Evolutionary conservation across 139 green algal genomes (phyloP).

Genomic region (Bryopsis sp.): DNA sequence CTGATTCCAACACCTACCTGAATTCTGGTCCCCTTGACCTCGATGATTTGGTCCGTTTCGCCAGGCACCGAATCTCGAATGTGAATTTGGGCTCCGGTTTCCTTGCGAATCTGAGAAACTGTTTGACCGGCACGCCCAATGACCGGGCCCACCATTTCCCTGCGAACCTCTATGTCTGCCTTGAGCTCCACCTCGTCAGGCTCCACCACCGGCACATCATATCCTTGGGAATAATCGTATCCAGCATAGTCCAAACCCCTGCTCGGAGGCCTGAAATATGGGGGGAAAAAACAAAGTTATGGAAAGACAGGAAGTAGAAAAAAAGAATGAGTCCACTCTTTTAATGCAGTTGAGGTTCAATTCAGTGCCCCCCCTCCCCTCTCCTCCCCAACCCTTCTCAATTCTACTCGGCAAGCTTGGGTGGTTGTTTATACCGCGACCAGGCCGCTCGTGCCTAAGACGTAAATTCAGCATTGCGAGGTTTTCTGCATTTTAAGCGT

Average conservation of each 20-base stretch:
- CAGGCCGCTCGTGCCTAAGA: too few species aligned
- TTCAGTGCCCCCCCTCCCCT: too few species aligned
- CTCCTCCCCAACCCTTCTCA: too few species aligned
- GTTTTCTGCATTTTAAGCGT: too few species aligned
- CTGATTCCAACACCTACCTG: too few species aligned
- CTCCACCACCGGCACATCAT: background rate
- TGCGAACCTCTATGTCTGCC: background rate
- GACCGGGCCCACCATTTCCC: background rate
- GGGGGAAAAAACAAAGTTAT: too few species aligned
- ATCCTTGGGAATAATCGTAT: background rate
- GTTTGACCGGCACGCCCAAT: background rate
- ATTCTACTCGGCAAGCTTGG: too few species aligned
- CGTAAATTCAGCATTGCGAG: too few species aligned
- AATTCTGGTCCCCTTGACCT: background rate
- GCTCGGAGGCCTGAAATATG: background rate
- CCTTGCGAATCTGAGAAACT: background rate
- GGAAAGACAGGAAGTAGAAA: too few species aligned
- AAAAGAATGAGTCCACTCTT: too few species aligned
- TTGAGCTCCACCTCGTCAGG: background rate
- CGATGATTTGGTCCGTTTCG: background rate
- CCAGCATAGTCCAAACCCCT: background rate
- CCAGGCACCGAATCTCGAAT: background rate
- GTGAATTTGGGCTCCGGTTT: background rate
- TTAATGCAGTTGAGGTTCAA: too few species aligned
- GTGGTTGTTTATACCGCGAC: too few species aligned